Percentiles rank a stretch among this genome's conserved stretches.
Conservation (phyloP, 352 stramenopile species). For the Peronospora farinosa region DNA sequence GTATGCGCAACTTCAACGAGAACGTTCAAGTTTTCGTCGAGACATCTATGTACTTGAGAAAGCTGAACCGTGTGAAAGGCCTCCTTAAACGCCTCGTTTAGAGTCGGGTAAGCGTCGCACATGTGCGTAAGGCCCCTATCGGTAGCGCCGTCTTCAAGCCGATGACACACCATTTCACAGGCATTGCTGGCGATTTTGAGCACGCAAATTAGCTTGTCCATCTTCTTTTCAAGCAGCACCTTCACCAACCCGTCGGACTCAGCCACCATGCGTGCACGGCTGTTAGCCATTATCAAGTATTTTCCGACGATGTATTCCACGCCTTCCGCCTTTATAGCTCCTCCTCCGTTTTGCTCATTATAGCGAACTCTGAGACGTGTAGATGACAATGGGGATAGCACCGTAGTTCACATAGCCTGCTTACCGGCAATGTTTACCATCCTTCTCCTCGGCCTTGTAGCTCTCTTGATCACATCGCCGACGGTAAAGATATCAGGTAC, state of each 20-base stretch:
- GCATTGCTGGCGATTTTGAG: slow-evolving; percentile 99
- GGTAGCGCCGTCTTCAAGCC: slow-evolving; percentile 97
- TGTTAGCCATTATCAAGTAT: slow-evolving; percentile 98
- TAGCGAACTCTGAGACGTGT: slow-evolving; percentile 95
- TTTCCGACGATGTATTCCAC: slow-evolving; percentile 95
- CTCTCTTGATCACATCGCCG: slow-evolving; percentile 95
- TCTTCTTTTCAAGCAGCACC: slow-evolving; percentile 95
- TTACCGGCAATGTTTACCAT: slow-evolving; percentile 96
- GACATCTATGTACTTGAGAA: too few relatives aligned
- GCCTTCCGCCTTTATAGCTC: slow-evolving; percentile 93
- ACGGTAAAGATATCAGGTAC: slow-evolving; percentile 94
- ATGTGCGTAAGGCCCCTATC: slow-evolving; percentile 98
- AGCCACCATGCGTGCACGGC: slow-evolving; percentile 89
- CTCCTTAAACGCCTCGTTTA: slow-evolving; percentile 99
- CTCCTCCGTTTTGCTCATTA: slow-evolving; percentile 96
- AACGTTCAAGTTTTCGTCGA: too few relatives aligned
- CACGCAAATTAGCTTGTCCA: slow-evolving; percentile 96
- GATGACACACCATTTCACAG: slow-evolving; percentile 98
- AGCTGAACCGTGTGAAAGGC: too few relatives aligned
- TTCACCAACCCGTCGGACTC: slow-evolving; percentile 96
- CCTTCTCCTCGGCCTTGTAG: slow-evolving; percentile 99
- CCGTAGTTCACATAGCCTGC: slow-evolving; percentile 99
- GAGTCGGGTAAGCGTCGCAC: slow-evolving; percentile 96
- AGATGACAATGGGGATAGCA: slow-evolving; percentile 97
- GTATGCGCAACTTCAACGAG: too few relatives aligned